Evolutionary conservation across 768 basidiomycete species (phyloP).

Genomic region (Boletus speciosus): DNA sequence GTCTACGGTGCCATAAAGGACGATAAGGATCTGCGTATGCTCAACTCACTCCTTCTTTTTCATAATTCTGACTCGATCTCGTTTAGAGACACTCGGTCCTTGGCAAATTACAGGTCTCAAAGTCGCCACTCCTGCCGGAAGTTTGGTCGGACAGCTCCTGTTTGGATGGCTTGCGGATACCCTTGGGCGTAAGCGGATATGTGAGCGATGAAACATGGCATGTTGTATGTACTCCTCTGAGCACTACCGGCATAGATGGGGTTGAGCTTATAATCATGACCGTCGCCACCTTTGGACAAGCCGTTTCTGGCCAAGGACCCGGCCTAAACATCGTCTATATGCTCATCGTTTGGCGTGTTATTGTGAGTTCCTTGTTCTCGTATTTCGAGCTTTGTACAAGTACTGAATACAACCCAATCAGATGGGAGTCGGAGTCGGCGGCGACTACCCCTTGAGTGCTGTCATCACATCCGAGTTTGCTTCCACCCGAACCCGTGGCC

Average conservation of each 20-base stretch:
- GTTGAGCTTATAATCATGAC: slow-evolving; percentile 70
- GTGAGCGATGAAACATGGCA: slow-evolving; percentile 36
- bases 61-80: too few relatives aligned
- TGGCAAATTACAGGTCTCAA: slow-evolving; percentile 72
- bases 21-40: background rate
- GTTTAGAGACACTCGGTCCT: slow-evolving; percentile 5
- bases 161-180: slow-evolving; percentile 77
- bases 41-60: background rate
- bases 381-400: background rate
- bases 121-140: slow-evolving; percentile 72
- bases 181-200: slow-evolving; percentile 74
- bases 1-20: slow-evolving; percentile 46
- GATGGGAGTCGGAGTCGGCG: slow-evolving; percentile 80
- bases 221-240: background rate
- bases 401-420: slow-evolving; percentile 35
- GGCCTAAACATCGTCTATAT: slow-evolving; percentile 66
- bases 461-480: slow-evolving; percentile 89
- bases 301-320: slow-evolving; percentile 61
- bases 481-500: slow-evolving; percentile 65
- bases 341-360: slow-evolving; percentile 76
- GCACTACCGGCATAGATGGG: slow-evolving; percentile 32
- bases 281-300: slow-evolving; percentile 70
- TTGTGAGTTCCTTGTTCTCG: slow-evolving; percentile 35
- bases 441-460: slow-evolving; percentile 79
- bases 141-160: slow-evolving; percentile 64